Evolutionary conservation across 352 stramenopile genomes (phyloP).

Genomic region (Globisporangium polare): DNA sequence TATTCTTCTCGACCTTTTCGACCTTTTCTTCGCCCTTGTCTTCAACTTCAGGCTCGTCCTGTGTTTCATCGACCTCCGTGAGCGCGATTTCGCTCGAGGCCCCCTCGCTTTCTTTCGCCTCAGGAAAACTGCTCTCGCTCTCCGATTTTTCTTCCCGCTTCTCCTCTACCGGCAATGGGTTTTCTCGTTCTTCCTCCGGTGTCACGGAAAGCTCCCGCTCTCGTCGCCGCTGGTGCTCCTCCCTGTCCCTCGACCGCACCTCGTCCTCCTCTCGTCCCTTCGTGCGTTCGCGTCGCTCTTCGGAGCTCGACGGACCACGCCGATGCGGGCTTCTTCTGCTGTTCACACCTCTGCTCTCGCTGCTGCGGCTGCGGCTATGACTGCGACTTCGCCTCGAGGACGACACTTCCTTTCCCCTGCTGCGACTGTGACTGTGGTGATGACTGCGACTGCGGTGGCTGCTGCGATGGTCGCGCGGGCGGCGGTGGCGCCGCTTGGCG

Average conservation of each 20-base stretch:
- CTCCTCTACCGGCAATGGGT: not conserved
- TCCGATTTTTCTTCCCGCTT: not conserved
- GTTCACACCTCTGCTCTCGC: not conserved
- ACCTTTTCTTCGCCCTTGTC: not conserved
- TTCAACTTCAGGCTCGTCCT: conserved; percentile 6
- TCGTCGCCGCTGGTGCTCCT: not conserved
- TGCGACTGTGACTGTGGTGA: conserved; percentile 5
- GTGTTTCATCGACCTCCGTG: not conserved
- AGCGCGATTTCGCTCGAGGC: not conserved
- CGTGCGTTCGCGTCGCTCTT: not conserved
- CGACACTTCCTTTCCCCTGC: not conserved
- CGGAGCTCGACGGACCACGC: not conserved
- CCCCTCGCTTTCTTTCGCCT: not conserved
- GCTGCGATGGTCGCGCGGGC: not conserved
- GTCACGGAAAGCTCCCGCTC: not conserved
- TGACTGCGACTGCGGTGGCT: not conserved
- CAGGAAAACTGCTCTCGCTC: not conserved
- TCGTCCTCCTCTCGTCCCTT: not conserved
- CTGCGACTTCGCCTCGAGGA: conserved; percentile 1
- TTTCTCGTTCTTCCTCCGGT: not conserved
- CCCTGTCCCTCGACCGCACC: not conserved
- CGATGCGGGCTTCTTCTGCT: conserved; percentile 5
- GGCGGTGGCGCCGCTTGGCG: conserved; percentile 2
- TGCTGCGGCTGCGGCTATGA: conserved; percentile 4
- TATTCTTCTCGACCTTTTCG: not conserved